Evolutionary conservation across 805 yeast species (phyloP), one percentile per base, ranked within the genome.

Genomic region (Yarrowia keelungensis): DNA sequence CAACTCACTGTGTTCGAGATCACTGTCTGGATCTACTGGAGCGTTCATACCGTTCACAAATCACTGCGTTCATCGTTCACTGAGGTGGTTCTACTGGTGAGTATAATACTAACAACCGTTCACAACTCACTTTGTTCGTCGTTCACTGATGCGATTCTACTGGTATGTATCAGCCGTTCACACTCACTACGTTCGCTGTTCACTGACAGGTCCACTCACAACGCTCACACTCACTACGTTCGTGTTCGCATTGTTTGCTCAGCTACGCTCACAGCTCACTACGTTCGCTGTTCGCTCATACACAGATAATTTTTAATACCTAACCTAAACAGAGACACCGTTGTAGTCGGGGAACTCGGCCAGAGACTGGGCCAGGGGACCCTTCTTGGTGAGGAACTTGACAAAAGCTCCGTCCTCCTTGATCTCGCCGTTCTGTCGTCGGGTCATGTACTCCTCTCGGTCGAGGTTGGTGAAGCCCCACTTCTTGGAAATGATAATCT

Each of bases 391-490:
- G 85, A 95, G 88, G 92, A 95, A 95, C 89, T 95, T 95, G 80
- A 95, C 98, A 86, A 89, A 95, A 83, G 99, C 97, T 90, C 99
- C 99, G 80, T 95, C 99, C 79, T 94, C 98, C 87, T 91, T 91
- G 81, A 95, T 97, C 87, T 94, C 97, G 86, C 97, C 97, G 81
- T 92, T 90, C 83, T 90, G 90, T 87, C 95, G 92, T 86, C 89
- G 91, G 80, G 86, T 87, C 80, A 92, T 86, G 90, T 94, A 95
- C 80, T 95, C 98, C 71, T 86, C 97, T 87, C 99, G 91, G 96
- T 94, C 87, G 81, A 95, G 90, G 84, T 90, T 91, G 84, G 99
- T 95, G 98, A 95, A 95, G 86, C 99, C 99, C 99, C 99, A 95
- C 87, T 95, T 95, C 96, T 95, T 95, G 78, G 99, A 95, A 84